Evolutionary conservation across 495 filamentous ascomycete species (phyloP).

Genomic region (Jackrogersella minutella): DNA sequence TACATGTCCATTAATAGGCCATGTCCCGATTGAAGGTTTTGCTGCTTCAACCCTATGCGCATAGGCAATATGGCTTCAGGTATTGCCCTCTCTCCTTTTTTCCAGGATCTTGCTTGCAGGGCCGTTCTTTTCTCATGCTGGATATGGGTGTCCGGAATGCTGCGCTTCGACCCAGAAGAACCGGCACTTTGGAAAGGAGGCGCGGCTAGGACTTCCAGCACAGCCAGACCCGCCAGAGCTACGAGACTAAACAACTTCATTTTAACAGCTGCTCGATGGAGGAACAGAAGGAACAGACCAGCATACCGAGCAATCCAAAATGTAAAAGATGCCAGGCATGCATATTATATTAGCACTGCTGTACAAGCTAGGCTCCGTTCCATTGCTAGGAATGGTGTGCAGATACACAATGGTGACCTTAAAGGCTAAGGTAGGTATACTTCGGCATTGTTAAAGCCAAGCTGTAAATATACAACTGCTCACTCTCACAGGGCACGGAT

Average conservation of each 20-base stretch:
- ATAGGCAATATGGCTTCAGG: conserved; percentile 39
- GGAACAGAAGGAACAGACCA: background rate
- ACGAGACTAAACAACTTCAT: conserved; percentile 36
- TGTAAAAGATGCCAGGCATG: background rate
- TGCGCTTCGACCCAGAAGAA: conserved; percentile 19
- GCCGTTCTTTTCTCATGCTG: conserved; percentile 53
- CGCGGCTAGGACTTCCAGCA: conserved; percentile 20
- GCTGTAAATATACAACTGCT: conserved; percentile 25
- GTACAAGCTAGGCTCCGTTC: conserved; percentile 27
- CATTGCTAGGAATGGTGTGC: conserved; percentile 1
- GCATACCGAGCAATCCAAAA: background rate
- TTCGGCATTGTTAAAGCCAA: conserved; percentile 35
- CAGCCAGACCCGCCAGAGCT: conserved; percentile 21
- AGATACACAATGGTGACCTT: conserved; percentile 8
- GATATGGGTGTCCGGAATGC: conserved; percentile 36
- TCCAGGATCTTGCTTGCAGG: conserved; percentile 55
- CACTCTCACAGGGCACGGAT: conserved; percentile 28
- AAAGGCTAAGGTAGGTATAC: conserved; percentile 5
- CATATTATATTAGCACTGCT: conserved; percentile 25
- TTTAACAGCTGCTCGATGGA: background rate
- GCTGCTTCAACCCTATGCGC: conserved; percentile 41
- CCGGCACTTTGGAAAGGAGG: conserved; percentile 21
- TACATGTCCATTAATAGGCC: conserved; percentile 48
- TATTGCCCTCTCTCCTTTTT: conserved; percentile 39
- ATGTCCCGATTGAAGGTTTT: conserved; percentile 40